Percentiles rank a stretch among this genome's conserved stretches.
Conservation (phyloP, 2,329 filamentous ascomycete species). For the Alternaria tenuissima region DNA sequence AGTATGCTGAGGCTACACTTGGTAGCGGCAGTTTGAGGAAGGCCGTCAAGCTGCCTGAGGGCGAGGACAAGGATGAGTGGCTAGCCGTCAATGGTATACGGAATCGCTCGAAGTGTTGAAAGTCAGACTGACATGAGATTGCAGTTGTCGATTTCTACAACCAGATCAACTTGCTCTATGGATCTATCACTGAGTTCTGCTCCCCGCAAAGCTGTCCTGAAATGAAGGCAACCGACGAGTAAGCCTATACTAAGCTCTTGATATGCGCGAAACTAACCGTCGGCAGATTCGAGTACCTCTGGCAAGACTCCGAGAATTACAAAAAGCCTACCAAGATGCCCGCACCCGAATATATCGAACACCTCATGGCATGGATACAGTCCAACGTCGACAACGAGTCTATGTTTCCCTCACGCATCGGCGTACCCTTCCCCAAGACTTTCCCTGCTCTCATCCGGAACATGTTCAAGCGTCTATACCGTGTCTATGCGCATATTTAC, state of each 20-base stretch:
- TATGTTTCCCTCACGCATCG: slow-evolving; percentile 93
- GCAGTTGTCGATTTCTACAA: slow-evolving; percentile 99
- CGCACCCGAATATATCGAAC: slow-evolving; percentile 95
- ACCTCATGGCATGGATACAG: slow-evolving; percentile 97
- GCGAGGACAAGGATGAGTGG: slow-evolving; percentile 98
- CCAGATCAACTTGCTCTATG: slow-evolving; percentile 98
- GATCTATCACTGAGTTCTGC: slow-evolving; percentile 98
- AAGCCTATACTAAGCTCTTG: slow-evolving; percentile 24
- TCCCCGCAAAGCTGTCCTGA: slow-evolving; percentile 96
- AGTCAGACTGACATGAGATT: slow-evolving; percentile 17
- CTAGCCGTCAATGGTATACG: slow-evolving; percentile 89
- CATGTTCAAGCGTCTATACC: slow-evolving; percentile 99
- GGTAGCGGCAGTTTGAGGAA: slow-evolving; percentile 94
- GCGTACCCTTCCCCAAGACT: slow-evolving; percentile 90
- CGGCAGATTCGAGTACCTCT: slow-evolving; percentile 91
- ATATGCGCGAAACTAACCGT: slow-evolving; percentile 10
- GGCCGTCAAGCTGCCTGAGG: slow-evolving; percentile 95
- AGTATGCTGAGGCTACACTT: slow-evolving; percentile 97
- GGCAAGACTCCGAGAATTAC: slow-evolving; percentile 95
- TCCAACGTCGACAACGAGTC: slow-evolving; percentile 93
- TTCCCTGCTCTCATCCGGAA: slow-evolving; percentile 94
- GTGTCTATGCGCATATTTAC: slow-evolving; percentile 97
- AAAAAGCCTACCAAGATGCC: slow-evolving; percentile 98
- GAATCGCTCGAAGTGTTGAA: not conserved
- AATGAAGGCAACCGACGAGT: slow-evolving; percentile 99